These are phyloP conservation scores for Powellomyces hirtus DNA, from an alignment of 192 early-diverging fungal species.

Conservation along the genomic window DNA sequence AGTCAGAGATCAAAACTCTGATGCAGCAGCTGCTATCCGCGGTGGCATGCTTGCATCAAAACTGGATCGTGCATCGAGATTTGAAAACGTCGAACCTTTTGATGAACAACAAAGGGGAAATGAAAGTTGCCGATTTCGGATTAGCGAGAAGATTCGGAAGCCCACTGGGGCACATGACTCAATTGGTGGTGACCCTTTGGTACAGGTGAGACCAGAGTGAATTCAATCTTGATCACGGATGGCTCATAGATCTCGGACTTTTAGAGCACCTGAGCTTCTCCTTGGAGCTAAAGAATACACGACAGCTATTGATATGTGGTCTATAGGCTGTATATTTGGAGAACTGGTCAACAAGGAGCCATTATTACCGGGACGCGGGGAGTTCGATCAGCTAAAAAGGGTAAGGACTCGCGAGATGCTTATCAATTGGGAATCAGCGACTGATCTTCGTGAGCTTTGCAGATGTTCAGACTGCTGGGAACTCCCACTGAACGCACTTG, in stretches of 20 bases:
- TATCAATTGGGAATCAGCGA: no score
- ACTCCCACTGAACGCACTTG: slow-evolving; percentile 79
- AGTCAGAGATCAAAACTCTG: slow-evolving; percentile 71
- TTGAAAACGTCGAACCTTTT: slow-evolving; percentile 52
- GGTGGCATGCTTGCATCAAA: slow-evolving; percentile 46
- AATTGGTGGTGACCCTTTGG: slow-evolving; percentile 91
- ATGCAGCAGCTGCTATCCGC: slow-evolving; percentile 54
- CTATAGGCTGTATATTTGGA: slow-evolving; percentile 95
- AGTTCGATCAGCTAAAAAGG: slow-evolving; percentile 83
- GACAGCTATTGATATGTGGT: slow-evolving; percentile 88
- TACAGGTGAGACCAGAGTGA: slow-evolving; percentile 65
- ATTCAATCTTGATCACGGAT: background rate
- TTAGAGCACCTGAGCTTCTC: slow-evolving; percentile 84
- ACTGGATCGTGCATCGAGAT: slow-evolving; percentile 63
- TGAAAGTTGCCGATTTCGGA: slow-evolving; percentile 63
- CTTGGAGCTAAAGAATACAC: slow-evolving; percentile 88
- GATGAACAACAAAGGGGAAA: slow-evolving; percentile 74
- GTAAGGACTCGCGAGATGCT: no score
- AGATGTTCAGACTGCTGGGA: slow-evolving; percentile 89
- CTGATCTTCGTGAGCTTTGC: background rate
- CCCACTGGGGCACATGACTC: slow-evolving; percentile 52
- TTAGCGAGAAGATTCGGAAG: slow-evolving; percentile 51
- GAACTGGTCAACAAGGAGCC: slow-evolving; percentile 87
- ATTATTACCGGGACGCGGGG: slow-evolving; percentile 79
- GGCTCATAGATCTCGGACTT: background rate